Evolutionary conservation across 208 protist genomes (phyloP), one percentile per base, ranked within the genome.

Genomic region (Leishmania guyanensis): DNA sequence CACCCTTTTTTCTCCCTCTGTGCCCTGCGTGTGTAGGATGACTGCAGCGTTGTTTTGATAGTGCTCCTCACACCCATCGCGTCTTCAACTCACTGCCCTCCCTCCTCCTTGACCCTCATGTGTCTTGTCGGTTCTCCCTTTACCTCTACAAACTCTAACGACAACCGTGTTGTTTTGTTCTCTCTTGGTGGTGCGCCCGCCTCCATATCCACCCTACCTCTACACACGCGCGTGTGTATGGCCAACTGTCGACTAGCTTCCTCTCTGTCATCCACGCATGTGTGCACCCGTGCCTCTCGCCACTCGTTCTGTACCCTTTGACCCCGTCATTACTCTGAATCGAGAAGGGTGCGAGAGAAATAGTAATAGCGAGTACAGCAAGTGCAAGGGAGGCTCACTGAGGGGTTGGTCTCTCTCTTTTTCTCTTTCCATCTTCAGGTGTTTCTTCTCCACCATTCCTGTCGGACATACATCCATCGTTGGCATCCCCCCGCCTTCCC

Each of bases 201-300:
- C 60, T 36, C 29, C n/a, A 64, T 39, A 39, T 39, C 36, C 58
- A 64, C 58, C 58, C 22, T 3, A 36, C 33, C 5, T 36, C 29
- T 17, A 50, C 65, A 70, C 65, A 46, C 36, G 36, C 48, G 66
- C 22, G 17, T 50, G 66, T 50, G 39, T 71, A 36, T 17, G 10
- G 5, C 66, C 12, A 26, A 29, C 48, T 8, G n/a, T 36, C 3
- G 66, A 2, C 14, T 29, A 9, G 12, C 39, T 50, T 71, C 22
- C 48, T 16, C n/a, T 43, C 22, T 66, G n/a, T n/a, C 56, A 62
- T 17, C 22, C 73, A 48, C 73, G 66, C 73, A 66, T 66, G 60
- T 39, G 60, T n/a, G 10, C 29, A 66, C 29, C 0, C 60, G 60
- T n/a, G 60, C 60, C 29, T 29, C 60, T 66, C n/a, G 60, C 8